A percentile compares a stretch with the other conserved stretches of the same genome.
phyloP scores from a whole-genome alignment of 2,329 filamentous ascomycete species.

The Clonostachys rhizophaga region DNA sequence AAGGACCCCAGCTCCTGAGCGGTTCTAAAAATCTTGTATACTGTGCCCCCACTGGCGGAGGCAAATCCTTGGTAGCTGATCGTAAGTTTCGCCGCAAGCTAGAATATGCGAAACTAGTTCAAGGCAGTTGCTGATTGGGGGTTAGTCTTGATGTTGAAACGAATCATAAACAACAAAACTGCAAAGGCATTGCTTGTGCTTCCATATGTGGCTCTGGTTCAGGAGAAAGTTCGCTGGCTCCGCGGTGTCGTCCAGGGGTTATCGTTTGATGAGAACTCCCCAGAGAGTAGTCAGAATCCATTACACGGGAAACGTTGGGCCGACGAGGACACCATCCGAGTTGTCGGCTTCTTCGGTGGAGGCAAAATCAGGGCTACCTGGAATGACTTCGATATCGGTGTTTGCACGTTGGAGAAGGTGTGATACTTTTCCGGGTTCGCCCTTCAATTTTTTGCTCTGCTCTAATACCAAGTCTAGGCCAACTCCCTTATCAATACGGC shows the following conservation, averaged over 20 bases:
- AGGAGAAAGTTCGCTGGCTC: slow-evolving; percentile 75
- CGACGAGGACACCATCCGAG: slow-evolving; percentile 54
- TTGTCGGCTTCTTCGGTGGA: slow-evolving; percentile 72
- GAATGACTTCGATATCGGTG: slow-evolving; percentile 71
- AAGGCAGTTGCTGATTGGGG: background rate
- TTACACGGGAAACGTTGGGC: slow-evolving; percentile 47
- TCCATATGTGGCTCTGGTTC: slow-evolving; percentile 74
- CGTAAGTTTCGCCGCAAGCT: slow-evolving; percentile 19
- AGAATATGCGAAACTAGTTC: background rate
- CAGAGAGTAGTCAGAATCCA: slow-evolving; percentile 5
- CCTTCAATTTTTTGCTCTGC: background rate
- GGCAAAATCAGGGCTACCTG: slow-evolving; percentile 63
- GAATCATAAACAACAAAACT: slow-evolving; percentile 56
- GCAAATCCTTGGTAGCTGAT: slow-evolving; percentile 71
- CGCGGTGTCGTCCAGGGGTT: slow-evolving; percentile 61
- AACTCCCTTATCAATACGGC: slow-evolving; percentile 70
- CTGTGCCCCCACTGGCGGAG: slow-evolving; percentile 72
- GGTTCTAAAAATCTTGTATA: slow-evolving; percentile 72
- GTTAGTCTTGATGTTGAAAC: slow-evolving; percentile 59
- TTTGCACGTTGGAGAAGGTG: slow-evolving; percentile 75
- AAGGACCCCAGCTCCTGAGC: slow-evolving; percentile 59
- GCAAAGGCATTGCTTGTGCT: slow-evolving; percentile 69
- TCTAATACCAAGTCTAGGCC: slow-evolving; percentile 39
- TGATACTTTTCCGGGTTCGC: background rate
- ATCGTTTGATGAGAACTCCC: slow-evolving; percentile 20